Evolutionary conservation across 306 rosid genomes (phyloP).

Genomic region (Glycine soja): DNA sequence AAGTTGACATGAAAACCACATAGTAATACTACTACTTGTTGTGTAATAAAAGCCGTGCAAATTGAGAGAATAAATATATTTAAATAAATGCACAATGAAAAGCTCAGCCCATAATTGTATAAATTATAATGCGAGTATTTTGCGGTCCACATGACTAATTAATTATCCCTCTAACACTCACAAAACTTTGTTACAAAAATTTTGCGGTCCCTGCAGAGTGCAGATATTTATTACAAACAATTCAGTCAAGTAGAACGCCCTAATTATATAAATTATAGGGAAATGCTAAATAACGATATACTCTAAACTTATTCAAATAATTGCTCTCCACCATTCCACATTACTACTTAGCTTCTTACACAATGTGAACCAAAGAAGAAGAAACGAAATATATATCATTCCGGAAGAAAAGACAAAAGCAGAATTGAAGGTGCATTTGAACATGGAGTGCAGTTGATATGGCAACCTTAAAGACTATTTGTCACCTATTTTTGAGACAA

Average conservation of each 20-base stretch:
- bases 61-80: background rate
- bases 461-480: conserved; percentile 57
- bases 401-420: conserved; percentile 47
- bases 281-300: too few species aligned
- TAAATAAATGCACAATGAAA: background rate
- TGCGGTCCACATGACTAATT: too few species aligned
- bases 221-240: too few species aligned
- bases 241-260: too few species aligned
- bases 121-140: background rate
- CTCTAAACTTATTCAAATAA: too few species aligned
- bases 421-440: conserved; percentile 48
- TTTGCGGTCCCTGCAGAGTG: too few species aligned
- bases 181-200: too few species aligned
- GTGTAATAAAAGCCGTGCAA: background rate
- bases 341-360: background rate
- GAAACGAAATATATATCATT: conserved; percentile 8
- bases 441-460: conserved; percentile 51
- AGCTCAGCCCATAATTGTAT: background rate
- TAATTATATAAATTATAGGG: too few species aligned
- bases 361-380: background rate
- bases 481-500: conserved; percentile 56
- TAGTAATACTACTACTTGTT: conserved; percentile 3
- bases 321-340: too few species aligned
- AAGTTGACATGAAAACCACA: conserved; percentile 17
- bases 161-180: too few species aligned